Evolutionary conservation across 306 rosid species (phyloP).

Genomic region (Citrullus mucosospermus): DNA sequence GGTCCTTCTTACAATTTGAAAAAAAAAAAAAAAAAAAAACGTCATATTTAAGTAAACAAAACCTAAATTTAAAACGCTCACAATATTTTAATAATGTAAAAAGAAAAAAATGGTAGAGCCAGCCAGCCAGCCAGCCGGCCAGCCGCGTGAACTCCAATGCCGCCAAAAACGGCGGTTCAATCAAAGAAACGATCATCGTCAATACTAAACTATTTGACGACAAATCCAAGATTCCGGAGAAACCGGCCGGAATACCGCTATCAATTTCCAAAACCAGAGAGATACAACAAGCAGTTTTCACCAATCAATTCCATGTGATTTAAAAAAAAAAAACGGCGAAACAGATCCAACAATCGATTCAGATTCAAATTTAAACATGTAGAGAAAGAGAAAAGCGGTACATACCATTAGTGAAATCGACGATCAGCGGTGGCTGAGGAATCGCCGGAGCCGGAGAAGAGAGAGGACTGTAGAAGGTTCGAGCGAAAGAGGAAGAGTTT

Average conservation of each 20-base stretch:
- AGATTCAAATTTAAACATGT: background rate
- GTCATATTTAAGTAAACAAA: background rate
- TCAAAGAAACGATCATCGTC: background rate
- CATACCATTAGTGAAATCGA: slow-evolving; percentile 4
- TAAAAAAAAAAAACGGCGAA: background rate
- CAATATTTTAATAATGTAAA: background rate
- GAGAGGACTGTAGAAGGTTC: background rate
- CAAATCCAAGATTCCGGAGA: background rate
- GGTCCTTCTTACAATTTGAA: too few species aligned
- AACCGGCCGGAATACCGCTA: background rate
- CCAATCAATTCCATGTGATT: background rate
- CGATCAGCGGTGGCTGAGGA: background rate
- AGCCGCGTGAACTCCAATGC: slow-evolving; percentile 5
- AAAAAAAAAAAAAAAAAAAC: background rate
- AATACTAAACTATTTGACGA: background rate
- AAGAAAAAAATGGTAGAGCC: background rate
- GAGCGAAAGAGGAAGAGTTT: background rate
- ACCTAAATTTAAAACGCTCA: background rate
- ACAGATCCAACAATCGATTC: background rate
- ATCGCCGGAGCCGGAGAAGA: background rate
- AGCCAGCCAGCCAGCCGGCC: slow-evolving; percentile 2
- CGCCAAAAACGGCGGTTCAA: background rate
- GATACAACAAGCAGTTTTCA: background rate
- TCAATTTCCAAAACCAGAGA: background rate
- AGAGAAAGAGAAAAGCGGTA: background rate